These are phyloP conservation scores for Myriosclerotinia duriaeana DNA, from an alignment of 2,329 filamentous ascomycete species.

Conservation along the genomic window DNA sequence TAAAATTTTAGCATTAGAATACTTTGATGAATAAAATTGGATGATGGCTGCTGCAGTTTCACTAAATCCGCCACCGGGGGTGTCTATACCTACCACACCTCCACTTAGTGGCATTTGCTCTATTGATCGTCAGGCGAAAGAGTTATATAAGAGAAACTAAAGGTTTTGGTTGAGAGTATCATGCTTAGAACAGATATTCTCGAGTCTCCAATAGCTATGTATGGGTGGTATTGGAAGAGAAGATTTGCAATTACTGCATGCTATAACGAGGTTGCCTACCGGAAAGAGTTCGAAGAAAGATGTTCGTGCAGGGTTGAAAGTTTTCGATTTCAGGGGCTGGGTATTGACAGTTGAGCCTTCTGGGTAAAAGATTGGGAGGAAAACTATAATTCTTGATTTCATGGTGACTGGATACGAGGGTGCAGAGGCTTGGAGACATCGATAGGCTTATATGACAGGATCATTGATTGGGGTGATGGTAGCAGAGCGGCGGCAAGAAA, in stretches of 20 bases:
- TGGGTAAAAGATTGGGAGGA: neutral
- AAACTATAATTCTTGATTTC: neutral
- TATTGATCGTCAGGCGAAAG: neutral
- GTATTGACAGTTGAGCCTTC: neutral
- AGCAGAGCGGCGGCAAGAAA: neutral
- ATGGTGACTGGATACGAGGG: neutral
- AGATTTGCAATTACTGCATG: neutral
- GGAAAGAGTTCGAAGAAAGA: neutral
- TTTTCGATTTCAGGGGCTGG: neutral
- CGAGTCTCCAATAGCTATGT: neutral
- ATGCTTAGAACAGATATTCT: neutral
- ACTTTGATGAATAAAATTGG: neutral
- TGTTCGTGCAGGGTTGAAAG: neutral
- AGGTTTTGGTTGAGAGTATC: neutral
- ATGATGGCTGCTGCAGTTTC: slow-evolving; percentile 7
- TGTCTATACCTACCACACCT: neutral
- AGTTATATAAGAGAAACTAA: neutral
- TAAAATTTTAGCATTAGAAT: neutral
- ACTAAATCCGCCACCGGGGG: neutral
- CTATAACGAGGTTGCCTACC: neutral
- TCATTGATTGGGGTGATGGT: neutral
- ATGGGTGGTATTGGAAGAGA: neutral
- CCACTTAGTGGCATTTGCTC: neutral
- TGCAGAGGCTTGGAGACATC: neutral
- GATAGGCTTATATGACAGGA: neutral